phyloP scores from a whole-genome alignment of 768 basidiomycete species.

The Pleurotus platypus region DNA sequence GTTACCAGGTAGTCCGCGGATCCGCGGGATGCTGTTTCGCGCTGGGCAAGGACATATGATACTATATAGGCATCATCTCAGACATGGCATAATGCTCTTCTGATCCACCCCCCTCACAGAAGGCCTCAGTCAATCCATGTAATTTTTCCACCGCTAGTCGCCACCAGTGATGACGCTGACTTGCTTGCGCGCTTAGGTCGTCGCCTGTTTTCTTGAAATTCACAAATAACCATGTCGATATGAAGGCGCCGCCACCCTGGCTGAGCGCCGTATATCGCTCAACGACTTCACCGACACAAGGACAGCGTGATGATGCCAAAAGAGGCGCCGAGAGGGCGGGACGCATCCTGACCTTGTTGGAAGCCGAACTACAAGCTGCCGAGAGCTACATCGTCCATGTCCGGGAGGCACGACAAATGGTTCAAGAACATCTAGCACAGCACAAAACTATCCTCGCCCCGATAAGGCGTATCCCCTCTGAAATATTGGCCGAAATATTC shows the following conservation, averaged over 20 bases:
- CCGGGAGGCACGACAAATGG: not conserved
- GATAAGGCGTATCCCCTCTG: slow-evolving; percentile 5
- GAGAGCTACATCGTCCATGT: not conserved
- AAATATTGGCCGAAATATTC: slow-evolving; percentile 2
- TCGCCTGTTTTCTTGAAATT: not conserved
- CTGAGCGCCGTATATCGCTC: not conserved
- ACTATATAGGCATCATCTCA: not conserved
- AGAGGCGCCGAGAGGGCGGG: not conserved
- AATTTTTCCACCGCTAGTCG: no score
- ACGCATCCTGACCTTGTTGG: not conserved
- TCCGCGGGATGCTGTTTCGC: not conserved
- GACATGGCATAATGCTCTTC: no score
- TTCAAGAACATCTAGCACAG: not conserved
- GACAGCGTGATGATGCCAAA: not conserved
- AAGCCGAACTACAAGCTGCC: not conserved
- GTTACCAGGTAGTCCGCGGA: not conserved
- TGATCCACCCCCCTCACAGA: no score
- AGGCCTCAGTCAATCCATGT: no score
- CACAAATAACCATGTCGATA: not conserved
- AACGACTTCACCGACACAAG: not conserved
- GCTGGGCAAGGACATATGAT: not conserved
- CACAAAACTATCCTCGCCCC: not conserved
- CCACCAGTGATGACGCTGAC: no score
- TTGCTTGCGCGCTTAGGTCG: no score
- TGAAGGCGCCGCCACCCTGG: not conserved